phyloP scores from a whole-genome alignment of 352 stramenopile species.

The Phytopythium ostracodes region DNA sequence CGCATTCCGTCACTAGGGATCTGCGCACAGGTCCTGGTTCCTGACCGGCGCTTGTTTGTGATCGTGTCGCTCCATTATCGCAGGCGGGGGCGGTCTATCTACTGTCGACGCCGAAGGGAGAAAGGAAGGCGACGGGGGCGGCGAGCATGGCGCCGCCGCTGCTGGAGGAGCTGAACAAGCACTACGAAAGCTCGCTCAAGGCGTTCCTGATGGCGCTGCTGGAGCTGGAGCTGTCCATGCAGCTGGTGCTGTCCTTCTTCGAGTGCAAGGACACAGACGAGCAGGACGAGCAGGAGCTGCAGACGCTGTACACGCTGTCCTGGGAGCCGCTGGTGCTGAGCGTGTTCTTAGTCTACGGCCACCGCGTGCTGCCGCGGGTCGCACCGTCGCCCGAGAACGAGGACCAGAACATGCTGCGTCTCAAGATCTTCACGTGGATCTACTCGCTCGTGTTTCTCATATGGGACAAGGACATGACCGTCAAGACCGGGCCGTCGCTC shows the following conservation, averaged over 20 bases:
- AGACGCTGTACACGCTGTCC: slow-evolving; percentile 60
- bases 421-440: slow-evolving; percentile 67
- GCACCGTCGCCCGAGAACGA: slow-evolving; percentile 57
- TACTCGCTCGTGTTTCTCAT: slow-evolving; percentile 59
- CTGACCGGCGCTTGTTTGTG: neutral
- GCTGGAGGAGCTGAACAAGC: slow-evolving; percentile 21
- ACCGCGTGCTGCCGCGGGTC: slow-evolving; percentile 29
- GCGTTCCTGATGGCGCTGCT: slow-evolving; percentile 48
- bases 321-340: slow-evolving; percentile 50
- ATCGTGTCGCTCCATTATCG: too few species aligned
- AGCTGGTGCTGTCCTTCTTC: slow-evolving; percentile 69
- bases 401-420: slow-evolving; percentile 58
- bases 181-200: slow-evolving; percentile 60
- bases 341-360: slow-evolving; percentile 48
- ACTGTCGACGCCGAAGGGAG: too few species aligned
- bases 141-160: neutral
- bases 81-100: neutral
- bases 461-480: slow-evolving; percentile 63
- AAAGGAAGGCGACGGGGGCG: too few species aligned
- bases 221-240: slow-evolving; percentile 71
- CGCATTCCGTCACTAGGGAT: neutral
- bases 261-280: slow-evolving; percentile 41
- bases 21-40: too few species aligned
- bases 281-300: slow-evolving; percentile 64
- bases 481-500: slow-evolving; percentile 66